phyloP scores from a whole-genome alignment of 176 grass and related monocot genomes.

The Oryza punctata region DNA sequence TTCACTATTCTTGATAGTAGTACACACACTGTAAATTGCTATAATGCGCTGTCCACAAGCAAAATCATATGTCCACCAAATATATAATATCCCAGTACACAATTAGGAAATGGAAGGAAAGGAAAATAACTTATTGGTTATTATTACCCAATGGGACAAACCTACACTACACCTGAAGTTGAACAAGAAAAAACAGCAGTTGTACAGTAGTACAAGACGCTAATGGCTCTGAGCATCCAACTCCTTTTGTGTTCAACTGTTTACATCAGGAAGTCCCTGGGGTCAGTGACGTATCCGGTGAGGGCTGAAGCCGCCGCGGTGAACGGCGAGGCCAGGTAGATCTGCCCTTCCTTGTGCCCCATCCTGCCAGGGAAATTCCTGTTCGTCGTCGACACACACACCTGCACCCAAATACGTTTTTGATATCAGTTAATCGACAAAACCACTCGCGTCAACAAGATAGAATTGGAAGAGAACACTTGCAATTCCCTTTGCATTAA shows the following conservation, averaged over 20 bases:
- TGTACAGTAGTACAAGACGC: neutral
- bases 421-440: slow-evolving; percentile 5
- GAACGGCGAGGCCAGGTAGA: slow-evolving; percentile 91
- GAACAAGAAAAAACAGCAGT: slow-evolving; percentile 7
- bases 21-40: neutral
- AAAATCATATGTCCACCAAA: neutral
- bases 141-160: slow-evolving; percentile 4
- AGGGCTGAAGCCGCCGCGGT: slow-evolving; percentile 75
- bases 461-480: neutral
- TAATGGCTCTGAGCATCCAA: neutral
- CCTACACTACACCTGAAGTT: slow-evolving; percentile 18
- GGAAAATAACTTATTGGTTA: slow-evolving; percentile 13
- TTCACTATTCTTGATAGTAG: neutral
- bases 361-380: slow-evolving; percentile 96
- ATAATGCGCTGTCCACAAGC: neutral
- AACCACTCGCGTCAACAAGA: neutral
- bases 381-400: slow-evolving; percentile 94
- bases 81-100: neutral
- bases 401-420: slow-evolving; percentile 44
- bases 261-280: slow-evolving; percentile 70
- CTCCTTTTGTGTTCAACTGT: neutral
- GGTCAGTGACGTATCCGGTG: slow-evolving; percentile 86
- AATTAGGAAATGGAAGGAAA: neutral
- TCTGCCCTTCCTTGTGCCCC: slow-evolving; percentile 96
- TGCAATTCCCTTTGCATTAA: neutral